Evolutionary conservation across 768 basidiomycete species (phyloP), one percentile per base, ranked within the genome.

Genomic region (Clavulina sp.): DNA sequence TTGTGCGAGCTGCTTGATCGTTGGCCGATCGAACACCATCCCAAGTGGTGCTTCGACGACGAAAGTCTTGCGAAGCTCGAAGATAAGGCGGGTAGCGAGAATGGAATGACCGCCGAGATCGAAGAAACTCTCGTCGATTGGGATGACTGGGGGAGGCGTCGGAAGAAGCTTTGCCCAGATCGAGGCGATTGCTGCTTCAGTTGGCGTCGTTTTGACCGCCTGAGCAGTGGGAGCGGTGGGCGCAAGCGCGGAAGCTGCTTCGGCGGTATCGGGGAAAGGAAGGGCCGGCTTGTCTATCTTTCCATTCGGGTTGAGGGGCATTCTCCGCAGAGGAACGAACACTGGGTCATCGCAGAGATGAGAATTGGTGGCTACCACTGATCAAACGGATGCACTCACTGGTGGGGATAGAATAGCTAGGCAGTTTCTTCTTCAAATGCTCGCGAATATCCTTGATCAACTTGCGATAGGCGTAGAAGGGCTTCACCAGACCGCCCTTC

Each of bases 61-160:
- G 63, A 97, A 95, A 0, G 73, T 69, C 66, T 92, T 95, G 60
- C 95, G 81, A 50, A 99, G 81, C 66, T 96, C 89, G 63, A 99
- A 97, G 59, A 96, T 87, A 55, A 97, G 78, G 24, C 92, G 81
- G 2, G 95, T 99, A 0, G 95, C 95, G 41, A 99, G 77, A 60
- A 99, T 96, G 16, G 95, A 97, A 66, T 99, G 95, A 4, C 95
- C 95, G 46, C 95, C 95, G 40, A 97, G 74, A 63, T 99, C 93
- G 68, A 96, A 97, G 75, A 99, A 99, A 63, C 77, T 87, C 60
- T 97, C 93, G 62, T 96, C 83, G 6, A 84, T 63, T 3, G 89
- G 84, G 44, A 99, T 77, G 1, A 80, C 75, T 5, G 74, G 69
- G 0, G 87, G 80, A 4, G 85, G 71, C 49, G 77, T 80, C 19